Evolutionary conservation across 2,329 filamentous ascomycete species (phyloP).

Genomic region (Alternaria gansuensis): DNA sequence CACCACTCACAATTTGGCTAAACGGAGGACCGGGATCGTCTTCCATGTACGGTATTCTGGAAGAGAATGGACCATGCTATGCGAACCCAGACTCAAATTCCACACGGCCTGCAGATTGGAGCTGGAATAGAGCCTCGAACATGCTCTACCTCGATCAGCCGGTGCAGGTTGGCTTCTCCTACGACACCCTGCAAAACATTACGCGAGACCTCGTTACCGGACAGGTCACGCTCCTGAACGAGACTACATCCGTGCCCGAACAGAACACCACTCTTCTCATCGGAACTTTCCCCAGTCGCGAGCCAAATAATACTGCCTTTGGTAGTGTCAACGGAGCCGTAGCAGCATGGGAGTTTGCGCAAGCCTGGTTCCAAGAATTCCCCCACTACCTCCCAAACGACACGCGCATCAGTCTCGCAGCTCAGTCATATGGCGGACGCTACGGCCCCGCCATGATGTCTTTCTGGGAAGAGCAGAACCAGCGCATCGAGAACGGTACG

Average conservation of each 20-base stretch:
- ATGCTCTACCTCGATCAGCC: slow-evolving; percentile 73
- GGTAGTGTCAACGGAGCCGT: slow-evolving; percentile 31
- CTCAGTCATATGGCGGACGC: slow-evolving; percentile 28
- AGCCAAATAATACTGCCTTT: slow-evolving; percentile 30
- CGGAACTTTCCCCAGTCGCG: slow-evolving; percentile 28
- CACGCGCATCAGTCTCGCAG: slow-evolving; percentile 31
- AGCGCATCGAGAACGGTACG: slow-evolving; percentile 24
- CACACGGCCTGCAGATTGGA: slow-evolving; percentile 24
- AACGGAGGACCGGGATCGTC: slow-evolving; percentile 34
- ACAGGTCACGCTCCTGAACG: slow-evolving; percentile 25
- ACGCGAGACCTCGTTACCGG: slow-evolving; percentile 30
- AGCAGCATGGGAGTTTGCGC: slow-evolving; percentile 33
- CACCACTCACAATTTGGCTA: slow-evolving; percentile 67
- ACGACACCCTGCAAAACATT: slow-evolving; percentile 44
- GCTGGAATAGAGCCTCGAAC: slow-evolving; percentile 44
- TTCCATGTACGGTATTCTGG: slow-evolving; percentile 60
- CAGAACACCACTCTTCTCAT: slow-evolving; percentile 33
- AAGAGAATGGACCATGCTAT: slow-evolving; percentile 60
- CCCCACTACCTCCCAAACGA: slow-evolving; percentile 33
- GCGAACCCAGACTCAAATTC: slow-evolving; percentile 42
- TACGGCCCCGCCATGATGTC: slow-evolving; percentile 28
- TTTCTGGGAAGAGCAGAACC: slow-evolving; percentile 28
- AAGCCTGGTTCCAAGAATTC: slow-evolving; percentile 37
- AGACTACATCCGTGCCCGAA: slow-evolving; percentile 23
- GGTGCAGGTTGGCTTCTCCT: slow-evolving; percentile 65